Base-by-base conservation (phyloP, 306 rosid genomes). In the Aeschynomene evenia region DNA sequence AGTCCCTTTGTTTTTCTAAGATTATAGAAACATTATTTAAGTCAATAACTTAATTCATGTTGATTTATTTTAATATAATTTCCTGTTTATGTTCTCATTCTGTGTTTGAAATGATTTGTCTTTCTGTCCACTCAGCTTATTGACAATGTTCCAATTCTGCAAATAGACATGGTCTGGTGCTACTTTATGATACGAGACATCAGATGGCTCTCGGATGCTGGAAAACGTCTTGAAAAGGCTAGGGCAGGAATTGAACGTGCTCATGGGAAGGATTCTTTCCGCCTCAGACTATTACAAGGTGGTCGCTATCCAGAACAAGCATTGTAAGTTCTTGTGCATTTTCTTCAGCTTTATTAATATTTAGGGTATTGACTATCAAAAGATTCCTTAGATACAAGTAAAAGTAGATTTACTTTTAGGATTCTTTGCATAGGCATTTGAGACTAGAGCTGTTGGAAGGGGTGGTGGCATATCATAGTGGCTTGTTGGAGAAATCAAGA, bases 81-180 rank as follows among this genome's bases (percentile, higher is more conserved):
- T 69, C 28, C 13, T 11, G 4, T 4, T 12, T 9, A 39, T 64
- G 34, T 56, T 64, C 36, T 67, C 19, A 50, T 54, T 58, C 22
- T 19, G 59, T 56, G 24, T 56, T 70, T 68, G 75, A 67, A 70
- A 22, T 22, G 61, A 40, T 81, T 26, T 42, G 15, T 62, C 59
- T 66, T 57, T 72, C 53, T 67, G 68, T 73, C 64, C 57, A 15
- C 66, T 71, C 88, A 94, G 98, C 80, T 86, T 73, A 69, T 94
- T 57, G 98, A 90, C 80, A 94, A 90, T 80, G 92, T 90, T 69
- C 86, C 98, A 21, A 94, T 90, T 73, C 88, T 94, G 53, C 98
- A 90, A 90, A 80, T 88, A 68, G 97, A 94, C 89, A 94, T 88
- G 87, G 98, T 90, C 28, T 94, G 98, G 98, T 94, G 98, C 90